These are phyloP conservation scores for Coemansia guatemalensis DNA, from an alignment of 192 early-diverging fungal species.

Conservation along the genomic window DNA sequence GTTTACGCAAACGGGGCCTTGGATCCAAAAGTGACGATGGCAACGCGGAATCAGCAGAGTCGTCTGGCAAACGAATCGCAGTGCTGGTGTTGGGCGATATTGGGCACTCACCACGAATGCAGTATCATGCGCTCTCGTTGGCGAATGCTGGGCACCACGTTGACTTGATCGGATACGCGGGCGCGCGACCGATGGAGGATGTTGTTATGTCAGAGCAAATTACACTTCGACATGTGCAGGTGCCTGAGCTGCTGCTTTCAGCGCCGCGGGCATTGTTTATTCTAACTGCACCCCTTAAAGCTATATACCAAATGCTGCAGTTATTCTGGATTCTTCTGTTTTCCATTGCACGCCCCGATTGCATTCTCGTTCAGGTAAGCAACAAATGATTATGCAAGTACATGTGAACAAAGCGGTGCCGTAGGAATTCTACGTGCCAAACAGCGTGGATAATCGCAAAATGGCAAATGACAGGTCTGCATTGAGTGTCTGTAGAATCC, in stretches of 20 bases:
- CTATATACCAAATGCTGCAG: slow-evolving; percentile 57
- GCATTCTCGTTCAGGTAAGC: slow-evolving; percentile 77
- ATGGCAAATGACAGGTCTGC: background rate
- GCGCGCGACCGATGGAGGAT: slow-evolving; percentile 49
- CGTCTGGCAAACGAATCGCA: slow-evolving; percentile 14
- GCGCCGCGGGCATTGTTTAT: slow-evolving; percentile 63
- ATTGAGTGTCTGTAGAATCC: slow-evolving; percentile 68
- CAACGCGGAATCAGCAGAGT: background rate
- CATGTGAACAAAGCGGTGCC: background rate
- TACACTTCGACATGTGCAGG: slow-evolving; percentile 15
- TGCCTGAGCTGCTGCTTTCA: slow-evolving; percentile 56
- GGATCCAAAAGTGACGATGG: background rate
- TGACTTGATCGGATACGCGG: slow-evolving; percentile 81
- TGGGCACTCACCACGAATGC: slow-evolving; percentile 88
- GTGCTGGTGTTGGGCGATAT: slow-evolving; percentile 80
- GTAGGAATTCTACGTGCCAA: background rate
- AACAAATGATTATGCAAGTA: background rate
- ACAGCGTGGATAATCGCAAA: background rate
- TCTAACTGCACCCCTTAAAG: slow-evolving; percentile 67
- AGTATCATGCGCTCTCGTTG: slow-evolving; percentile 83
- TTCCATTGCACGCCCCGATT: slow-evolving; percentile 58
- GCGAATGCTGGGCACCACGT: slow-evolving; percentile 67
- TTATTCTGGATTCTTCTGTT: slow-evolving; percentile 65
- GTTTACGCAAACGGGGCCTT: background rate
- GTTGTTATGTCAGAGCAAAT: slow-evolving; percentile 19